These are phyloP conservation scores for Baeospora myosura DNA, from an alignment of 1,284 basidiomycete species.

Conservation along the genomic window DNA sequence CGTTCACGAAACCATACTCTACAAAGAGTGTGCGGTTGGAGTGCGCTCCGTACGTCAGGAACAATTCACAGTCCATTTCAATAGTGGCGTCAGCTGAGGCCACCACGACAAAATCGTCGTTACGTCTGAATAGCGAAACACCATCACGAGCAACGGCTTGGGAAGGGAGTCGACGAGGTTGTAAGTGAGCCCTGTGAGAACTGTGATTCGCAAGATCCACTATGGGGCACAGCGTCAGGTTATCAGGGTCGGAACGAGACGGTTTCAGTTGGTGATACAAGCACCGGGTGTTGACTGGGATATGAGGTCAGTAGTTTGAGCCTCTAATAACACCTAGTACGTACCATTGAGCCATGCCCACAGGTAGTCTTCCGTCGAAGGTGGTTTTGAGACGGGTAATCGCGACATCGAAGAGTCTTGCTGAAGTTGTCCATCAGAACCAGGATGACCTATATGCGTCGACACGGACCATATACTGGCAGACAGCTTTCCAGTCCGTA, in stretches of 20 bases:
- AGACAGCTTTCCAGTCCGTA: slow-evolving; percentile 50
- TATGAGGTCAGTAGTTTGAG: background rate
- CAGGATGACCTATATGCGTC: background rate
- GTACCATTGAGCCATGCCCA: slow-evolving; percentile 87
- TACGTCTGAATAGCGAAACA: slow-evolving; percentile 28
- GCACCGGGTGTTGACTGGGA: slow-evolving; percentile 79
- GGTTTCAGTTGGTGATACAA: slow-evolving; percentile 68
- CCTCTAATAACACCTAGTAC: slow-evolving; percentile 13
- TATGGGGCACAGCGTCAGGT: slow-evolving; percentile 78
- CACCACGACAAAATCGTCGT: slow-evolving; percentile 46
- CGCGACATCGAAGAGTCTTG: slow-evolving; percentile 14
- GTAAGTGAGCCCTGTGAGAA: slow-evolving; percentile 30
- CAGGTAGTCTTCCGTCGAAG: slow-evolving; percentile 38
- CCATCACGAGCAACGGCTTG: slow-evolving; percentile 30
- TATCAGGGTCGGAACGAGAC: slow-evolving; percentile 50
- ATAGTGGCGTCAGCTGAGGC: slow-evolving; percentile 39
- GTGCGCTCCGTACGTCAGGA: slow-evolving; percentile 72
- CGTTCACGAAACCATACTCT: slow-evolving; percentile 78
- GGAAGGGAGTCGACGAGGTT: slow-evolving; percentile 31
- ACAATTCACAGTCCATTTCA: slow-evolving; percentile 53
- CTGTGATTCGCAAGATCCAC: slow-evolving; percentile 84
- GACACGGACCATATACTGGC: slow-evolving; percentile 37
- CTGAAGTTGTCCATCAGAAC: slow-evolving; percentile 4
- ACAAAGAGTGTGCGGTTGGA: slow-evolving; percentile 67
- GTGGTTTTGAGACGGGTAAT: slow-evolving; percentile 1